Evolutionary conservation across 2,329 filamentous ascomycete genomes (phyloP).

Genomic region (Fusarium transvaalense): DNA sequence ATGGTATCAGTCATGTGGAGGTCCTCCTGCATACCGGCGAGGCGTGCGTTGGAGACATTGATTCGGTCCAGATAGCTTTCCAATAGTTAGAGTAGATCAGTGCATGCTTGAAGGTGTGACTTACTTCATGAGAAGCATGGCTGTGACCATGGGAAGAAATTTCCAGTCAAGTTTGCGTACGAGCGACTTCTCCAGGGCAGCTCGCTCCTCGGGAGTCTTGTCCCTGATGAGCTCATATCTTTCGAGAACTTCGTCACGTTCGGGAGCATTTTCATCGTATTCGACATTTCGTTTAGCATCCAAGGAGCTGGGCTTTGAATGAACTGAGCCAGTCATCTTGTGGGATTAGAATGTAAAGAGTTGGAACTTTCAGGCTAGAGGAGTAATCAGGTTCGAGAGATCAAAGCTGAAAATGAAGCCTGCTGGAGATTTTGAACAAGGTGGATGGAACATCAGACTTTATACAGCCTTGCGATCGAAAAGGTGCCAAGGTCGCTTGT

Average conservation of each 20-base stretch:
- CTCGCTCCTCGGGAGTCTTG: constrained; percentile 14
- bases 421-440: background rate
- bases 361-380: rapidly evolving
- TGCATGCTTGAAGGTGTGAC: background rate
- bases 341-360: rapidly evolving
- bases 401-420: background rate
- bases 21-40: constrained; percentile 55
- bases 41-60: constrained; percentile 61
- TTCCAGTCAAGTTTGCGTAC: constrained; percentile 49
- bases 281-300: constrained; percentile 25
- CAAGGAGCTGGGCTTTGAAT: constrained; percentile 13
- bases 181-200: constrained; percentile 45
- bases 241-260: constrained; percentile 20
- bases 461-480: background rate
- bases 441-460: background rate
- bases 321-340: constrained; percentile 19
- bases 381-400: too few species aligned
- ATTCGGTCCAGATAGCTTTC: constrained; percentile 63
- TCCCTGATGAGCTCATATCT: constrained; percentile 25
- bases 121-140: constrained; percentile 51
- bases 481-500: background rate
- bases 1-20: constrained; percentile 52
- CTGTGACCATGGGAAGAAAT: constrained; percentile 47
- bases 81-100: constrained; percentile 3
- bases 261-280: constrained; percentile 21